Percentiles rank a stretch among this genome's conserved stretches.
Evolutionary conservation across 805 yeast species (phyloP).

Genomic region (Candida yuanshanica): DNA sequence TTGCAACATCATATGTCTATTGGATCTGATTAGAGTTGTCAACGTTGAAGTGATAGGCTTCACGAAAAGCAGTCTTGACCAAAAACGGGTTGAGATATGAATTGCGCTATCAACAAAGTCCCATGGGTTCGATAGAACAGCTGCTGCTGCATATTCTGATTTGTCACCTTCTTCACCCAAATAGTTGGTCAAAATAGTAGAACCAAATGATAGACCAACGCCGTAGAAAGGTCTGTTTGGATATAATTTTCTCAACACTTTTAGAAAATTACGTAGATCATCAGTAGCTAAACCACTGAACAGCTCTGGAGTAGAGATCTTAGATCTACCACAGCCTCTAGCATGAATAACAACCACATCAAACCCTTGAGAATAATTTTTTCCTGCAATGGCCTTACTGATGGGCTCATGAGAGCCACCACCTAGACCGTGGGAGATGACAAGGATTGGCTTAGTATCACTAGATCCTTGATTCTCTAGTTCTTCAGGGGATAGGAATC

Average conservation of each 20-base stretch:
- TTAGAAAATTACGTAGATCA: constrained; percentile 57
- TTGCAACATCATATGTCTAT: constrained; percentile 30
- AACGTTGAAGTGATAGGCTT: constrained; percentile 37
- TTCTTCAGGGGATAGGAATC: constrained; percentile 47
- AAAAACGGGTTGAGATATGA: constrained; percentile 32
- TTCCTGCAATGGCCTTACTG: constrained; percentile 48
- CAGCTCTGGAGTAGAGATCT: constrained; percentile 60
- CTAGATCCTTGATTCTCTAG: constrained; percentile 30
- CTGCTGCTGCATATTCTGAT: constrained; percentile 50
- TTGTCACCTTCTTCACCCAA: constrained; percentile 60
- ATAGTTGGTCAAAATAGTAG: constrained; percentile 59
- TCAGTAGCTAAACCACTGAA: constrained; percentile 66
- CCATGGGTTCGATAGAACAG: constrained; percentile 67
- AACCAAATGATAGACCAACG: constrained; percentile 71
- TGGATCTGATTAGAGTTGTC: constrained; percentile 39
- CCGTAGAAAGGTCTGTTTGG: constrained; percentile 62
- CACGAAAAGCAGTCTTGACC: constrained; percentile 37
- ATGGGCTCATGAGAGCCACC: constrained; percentile 80
- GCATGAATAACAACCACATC: constrained; percentile 63
- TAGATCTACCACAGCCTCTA: constrained; percentile 75
- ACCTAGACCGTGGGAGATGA: constrained; percentile 67
- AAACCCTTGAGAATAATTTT: constrained; percentile 38
- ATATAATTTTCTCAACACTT: constrained; percentile 41
- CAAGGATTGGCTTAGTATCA: constrained; percentile 44
- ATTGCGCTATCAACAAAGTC: constrained; percentile 53